Evolutionary conservation across 1,139 yeast genomes (phyloP).

Genomic region (Kazachstania sp.): DNA sequence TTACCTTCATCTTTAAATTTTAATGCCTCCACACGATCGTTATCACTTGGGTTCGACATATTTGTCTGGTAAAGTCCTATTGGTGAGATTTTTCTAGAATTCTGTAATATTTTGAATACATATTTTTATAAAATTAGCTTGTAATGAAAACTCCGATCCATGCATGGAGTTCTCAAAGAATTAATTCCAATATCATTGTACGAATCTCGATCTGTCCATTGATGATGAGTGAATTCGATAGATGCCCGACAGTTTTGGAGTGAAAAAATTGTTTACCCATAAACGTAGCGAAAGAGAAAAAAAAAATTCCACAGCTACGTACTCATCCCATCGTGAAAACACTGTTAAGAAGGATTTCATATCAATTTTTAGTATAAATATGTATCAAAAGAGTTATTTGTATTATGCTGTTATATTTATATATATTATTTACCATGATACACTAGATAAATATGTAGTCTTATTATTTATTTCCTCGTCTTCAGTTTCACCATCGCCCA

Average conservation of each 20-base stretch:
- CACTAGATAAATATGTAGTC: slow-evolving; percentile 15
- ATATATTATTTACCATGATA: slow-evolving; percentile 17
- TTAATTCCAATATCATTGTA: too few species aligned
- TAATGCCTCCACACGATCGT: slow-evolving; percentile 37
- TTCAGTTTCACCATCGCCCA: background rate
- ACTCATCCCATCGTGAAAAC: too few species aligned
- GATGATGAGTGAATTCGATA: too few species aligned
- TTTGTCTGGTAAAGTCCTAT: background rate
- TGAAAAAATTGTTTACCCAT: too few species aligned
- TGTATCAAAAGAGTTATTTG: background rate
- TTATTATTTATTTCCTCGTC: slow-evolving; percentile 2
- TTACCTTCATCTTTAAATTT: slow-evolving; percentile 67
- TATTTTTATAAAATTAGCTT: background rate
- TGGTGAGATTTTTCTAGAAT: background rate
- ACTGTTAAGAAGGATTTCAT: too few species aligned
- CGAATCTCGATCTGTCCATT: too few species aligned
- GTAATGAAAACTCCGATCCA: background rate
- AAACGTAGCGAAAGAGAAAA: too few species aligned
- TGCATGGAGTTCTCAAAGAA: too few species aligned
- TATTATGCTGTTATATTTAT: background rate
- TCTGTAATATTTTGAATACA: background rate
- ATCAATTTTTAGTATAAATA: too few species aligned
- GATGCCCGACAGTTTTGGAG: too few species aligned
- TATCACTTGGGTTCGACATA: slow-evolving; percentile 16
- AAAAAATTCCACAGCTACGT: too few species aligned